phyloP scores from a whole-genome alignment of 2,329 filamentous ascomycete species.

The Monilinia polystroma region DNA sequence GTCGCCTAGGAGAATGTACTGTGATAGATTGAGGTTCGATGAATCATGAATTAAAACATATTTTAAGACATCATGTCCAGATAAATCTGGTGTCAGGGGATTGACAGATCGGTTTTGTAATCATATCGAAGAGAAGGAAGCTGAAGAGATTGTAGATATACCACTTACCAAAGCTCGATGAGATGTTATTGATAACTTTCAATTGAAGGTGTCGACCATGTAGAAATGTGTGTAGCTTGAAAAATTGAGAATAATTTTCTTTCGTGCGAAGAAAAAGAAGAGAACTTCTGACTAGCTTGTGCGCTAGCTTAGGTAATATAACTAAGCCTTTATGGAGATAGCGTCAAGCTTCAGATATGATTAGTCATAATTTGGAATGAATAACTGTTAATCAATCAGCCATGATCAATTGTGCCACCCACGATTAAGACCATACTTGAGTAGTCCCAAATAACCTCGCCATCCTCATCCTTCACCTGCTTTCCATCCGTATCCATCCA shows the following conservation, averaged over 20 bases:
- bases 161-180: constrained; percentile 16
- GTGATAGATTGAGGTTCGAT: constrained; percentile 36
- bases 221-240: background rate
- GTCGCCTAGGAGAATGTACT: background rate
- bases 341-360: no score
- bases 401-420: no score
- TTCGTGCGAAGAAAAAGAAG: background rate
- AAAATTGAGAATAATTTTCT: background rate
- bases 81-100: constrained; percentile 62
- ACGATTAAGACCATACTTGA: no score
- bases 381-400: no score
- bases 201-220: background rate
- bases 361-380: no score
- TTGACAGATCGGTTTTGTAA: constrained; percentile 75
- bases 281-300: constrained; percentile 2
- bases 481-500: no score
- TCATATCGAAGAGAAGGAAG: constrained; percentile 52
- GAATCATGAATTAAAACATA: constrained; percentile 52
- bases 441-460: no score
- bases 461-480: no score
- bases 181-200: background rate
- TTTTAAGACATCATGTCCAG: constrained; percentile 49
- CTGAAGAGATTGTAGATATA: background rate
- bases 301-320: constrained; percentile 1
- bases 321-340: background rate